Conservation (phyloP, 805 yeast species). For the Pichia californica region DNA sequence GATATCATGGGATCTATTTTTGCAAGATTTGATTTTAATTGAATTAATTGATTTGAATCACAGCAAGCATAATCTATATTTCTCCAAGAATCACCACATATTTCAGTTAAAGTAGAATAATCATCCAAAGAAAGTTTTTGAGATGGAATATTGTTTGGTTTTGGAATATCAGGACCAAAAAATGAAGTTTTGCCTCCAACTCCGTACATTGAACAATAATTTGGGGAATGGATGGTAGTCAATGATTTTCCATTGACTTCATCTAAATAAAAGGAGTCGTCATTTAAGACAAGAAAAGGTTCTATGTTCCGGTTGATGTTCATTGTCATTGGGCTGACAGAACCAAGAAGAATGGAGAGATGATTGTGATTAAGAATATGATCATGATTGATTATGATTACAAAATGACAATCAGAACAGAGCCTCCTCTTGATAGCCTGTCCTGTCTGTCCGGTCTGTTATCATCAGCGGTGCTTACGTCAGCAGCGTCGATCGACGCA, state of each 20-base stretch:
- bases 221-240: constrained; percentile 29
- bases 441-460: too few species aligned
- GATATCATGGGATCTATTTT: constrained; percentile 77
- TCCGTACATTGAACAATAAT: constrained; percentile 51
- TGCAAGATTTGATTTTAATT: constrained; percentile 52
- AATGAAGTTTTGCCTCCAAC: constrained; percentile 70
- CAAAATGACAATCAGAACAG: too few species aligned
- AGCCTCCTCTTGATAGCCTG: too few species aligned
- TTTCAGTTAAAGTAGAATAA: constrained; percentile 37
- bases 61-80: constrained; percentile 58
- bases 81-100: constrained; percentile 73
- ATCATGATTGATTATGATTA: too few species aligned
- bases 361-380: too few species aligned
- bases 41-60: constrained; percentile 50
- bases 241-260: not conserved
- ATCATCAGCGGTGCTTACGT: too few species aligned
- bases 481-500: too few species aligned
- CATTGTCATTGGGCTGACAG: too few species aligned
- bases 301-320: too few species aligned
- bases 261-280: too few species aligned
- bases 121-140: constrained; percentile 40
- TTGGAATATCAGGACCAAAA: constrained; percentile 77
- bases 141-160: constrained; percentile 54
- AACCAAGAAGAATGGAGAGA: too few species aligned
- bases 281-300: too few species aligned